Conservation (phyloP, 192 early-diverging fungal genomes). For the Physocladia obscura region DNA sequence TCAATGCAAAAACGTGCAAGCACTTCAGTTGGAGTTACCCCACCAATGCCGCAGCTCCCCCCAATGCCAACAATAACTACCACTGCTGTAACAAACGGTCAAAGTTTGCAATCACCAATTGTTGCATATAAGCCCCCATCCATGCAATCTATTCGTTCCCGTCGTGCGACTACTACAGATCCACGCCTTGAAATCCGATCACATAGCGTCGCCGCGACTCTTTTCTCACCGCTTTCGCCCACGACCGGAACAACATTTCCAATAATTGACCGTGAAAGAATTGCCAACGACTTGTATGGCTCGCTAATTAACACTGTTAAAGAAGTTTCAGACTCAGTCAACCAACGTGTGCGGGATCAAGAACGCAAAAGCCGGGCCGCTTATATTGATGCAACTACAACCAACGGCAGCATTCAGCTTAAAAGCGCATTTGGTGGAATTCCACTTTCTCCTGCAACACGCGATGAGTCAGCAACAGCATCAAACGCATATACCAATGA, state of each 20-base stretch:
- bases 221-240: too few relatives aligned
- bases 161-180: constrained; percentile 18
- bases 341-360: not conserved
- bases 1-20: too few relatives aligned
- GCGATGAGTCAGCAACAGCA: too few relatives aligned
- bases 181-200: constrained; percentile 9
- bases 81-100: too few relatives aligned
- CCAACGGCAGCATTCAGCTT: too few relatives aligned
- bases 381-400: too few relatives aligned
- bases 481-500: too few relatives aligned
- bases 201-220: not conserved
- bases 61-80: not conserved
- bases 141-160: not conserved
- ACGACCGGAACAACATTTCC: not conserved
- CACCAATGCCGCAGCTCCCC: not conserved
- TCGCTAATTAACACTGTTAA: constrained; percentile 22
- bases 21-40: too few relatives aligned
- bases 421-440: not conserved
- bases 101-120: too few relatives aligned
- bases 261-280: constrained; percentile 4
- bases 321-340: not conserved
- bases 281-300: constrained; percentile 23
- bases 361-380: not conserved
- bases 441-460: not conserved
- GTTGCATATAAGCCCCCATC: not conserved